Base-by-base conservation (phyloP, 2,329 filamentous ascomycete species). In the Fusarium sp. region DNA sequence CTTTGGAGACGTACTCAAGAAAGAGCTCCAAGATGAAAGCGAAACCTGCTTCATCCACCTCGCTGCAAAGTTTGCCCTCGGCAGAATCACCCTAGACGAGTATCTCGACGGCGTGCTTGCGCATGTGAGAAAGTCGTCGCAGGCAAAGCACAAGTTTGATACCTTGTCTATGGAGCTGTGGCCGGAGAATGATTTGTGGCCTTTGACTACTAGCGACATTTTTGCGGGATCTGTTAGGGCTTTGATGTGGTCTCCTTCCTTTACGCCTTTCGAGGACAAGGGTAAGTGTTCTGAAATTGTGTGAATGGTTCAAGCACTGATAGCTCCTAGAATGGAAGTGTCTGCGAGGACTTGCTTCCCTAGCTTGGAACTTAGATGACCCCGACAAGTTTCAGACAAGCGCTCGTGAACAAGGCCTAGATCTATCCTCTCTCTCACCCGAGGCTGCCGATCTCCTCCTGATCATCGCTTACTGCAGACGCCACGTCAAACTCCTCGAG, bases 121-220 rank as follows among this genome's bases (percentile, higher is more conserved):
- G 54, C 54, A 58, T 13, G 2, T 58, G 31, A 58, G 54, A 37
- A 58, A 24, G 34, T 58, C 54, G 22, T 58, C 34, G 3, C 54
- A 58, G 34, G 54, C 54, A 18, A 37, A 58, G 34, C 54, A 58
- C 34, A 58, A 58, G 34, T 58, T 58, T 27, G 54, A 58, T 20
- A 16, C 8, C 34, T n/a, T 37, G 16, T 16, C 54, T 6, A 35
- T 35, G n/a, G 31, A 27, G 8, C 4, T 58, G 9, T 37, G 54
- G 34, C 31, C 31, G 2, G 54, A 58, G 16, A 24, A 16, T 58
- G 34, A 58, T 27, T 37, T 58, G 20, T 58, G 54, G 54, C 34
- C 54, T 24, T 4, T 58, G 31, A 37, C 31, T 57, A 57, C 52
- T 18, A 37, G 31, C 1, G 52, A 57, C 10, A 34, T 57, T 8